phyloP scores from a whole-genome alignment of 805 yeast species.

The Yamadazyma nakazawae region DNA sequence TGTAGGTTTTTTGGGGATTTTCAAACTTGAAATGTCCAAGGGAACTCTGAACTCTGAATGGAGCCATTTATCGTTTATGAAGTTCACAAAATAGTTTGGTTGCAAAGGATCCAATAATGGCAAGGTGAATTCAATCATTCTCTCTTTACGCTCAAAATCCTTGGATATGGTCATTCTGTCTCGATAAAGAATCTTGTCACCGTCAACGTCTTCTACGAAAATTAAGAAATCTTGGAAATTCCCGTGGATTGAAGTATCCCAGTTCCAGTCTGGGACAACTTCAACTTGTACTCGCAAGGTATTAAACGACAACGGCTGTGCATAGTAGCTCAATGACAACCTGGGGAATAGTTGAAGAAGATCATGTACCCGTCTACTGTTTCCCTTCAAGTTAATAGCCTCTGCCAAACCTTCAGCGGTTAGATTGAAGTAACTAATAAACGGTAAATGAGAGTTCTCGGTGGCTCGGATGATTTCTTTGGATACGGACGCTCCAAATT shows the following conservation, averaged over 20 bases:
- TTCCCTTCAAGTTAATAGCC: slow-evolving; percentile 68
- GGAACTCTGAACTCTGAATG: slow-evolving; percentile 68
- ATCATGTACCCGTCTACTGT: slow-evolving; percentile 58
- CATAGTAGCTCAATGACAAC: slow-evolving; percentile 52
- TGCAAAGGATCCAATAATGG: slow-evolving; percentile 53
- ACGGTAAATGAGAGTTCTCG: slow-evolving; percentile 80
- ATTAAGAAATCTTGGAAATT: slow-evolving; percentile 62
- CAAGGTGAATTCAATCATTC: slow-evolving; percentile 62
- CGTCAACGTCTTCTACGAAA: slow-evolving; percentile 79
- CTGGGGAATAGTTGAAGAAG: slow-evolving; percentile 72
- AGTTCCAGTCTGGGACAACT: slow-evolving; percentile 68
- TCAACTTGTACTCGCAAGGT: slow-evolving; percentile 64
- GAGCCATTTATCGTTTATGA: slow-evolving; percentile 83
- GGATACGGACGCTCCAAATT: slow-evolving; percentile 68
- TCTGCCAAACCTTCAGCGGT: slow-evolving; percentile 77
- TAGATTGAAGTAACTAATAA: slow-evolving; percentile 70
- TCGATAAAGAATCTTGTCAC: slow-evolving; percentile 63
- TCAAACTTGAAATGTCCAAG: slow-evolving; percentile 48
- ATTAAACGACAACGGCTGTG: slow-evolving; percentile 76
- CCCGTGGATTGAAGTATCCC: slow-evolving; percentile 70
- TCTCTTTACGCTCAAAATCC: slow-evolving; percentile 50
- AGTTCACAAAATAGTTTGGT: slow-evolving; percentile 70
- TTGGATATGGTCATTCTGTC: slow-evolving; percentile 54
- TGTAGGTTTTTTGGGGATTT: slow-evolving; percentile 61
- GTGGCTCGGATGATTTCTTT: slow-evolving; percentile 64